These are phyloP conservation scores for Dothidotthia symphoricarpi DNA, from an alignment of 2,329 filamentous ascomycete species.

Conservation along the genomic window DNA sequence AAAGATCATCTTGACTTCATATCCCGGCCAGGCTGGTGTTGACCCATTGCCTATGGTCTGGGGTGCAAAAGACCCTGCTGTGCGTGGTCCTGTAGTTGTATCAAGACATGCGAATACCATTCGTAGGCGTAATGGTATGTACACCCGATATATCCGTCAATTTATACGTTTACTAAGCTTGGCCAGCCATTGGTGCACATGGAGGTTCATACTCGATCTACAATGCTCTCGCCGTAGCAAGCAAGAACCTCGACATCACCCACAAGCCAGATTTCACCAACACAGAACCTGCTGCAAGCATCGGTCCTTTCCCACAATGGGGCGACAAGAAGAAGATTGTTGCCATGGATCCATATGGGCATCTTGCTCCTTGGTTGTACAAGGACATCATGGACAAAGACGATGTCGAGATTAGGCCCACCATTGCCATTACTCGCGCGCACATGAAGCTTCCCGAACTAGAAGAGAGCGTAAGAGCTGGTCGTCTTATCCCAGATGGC, in stretches of 20 bases:
- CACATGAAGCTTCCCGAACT: constrained; percentile 98
- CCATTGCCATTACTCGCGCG: constrained; percentile 86
- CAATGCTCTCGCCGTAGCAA: constrained; percentile 87
- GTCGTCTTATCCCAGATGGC: constrained; percentile 75
- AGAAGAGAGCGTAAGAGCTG: constrained; percentile 78
- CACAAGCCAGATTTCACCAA: constrained; percentile 79
- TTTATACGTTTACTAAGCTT: constrained; percentile 12
- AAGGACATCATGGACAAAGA: constrained; percentile 75
- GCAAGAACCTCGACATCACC: constrained; percentile 79
- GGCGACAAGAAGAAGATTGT: constrained; percentile 89
- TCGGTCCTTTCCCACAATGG: constrained; percentile 90
- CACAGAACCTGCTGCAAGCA: constrained; percentile 85
- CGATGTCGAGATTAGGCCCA: constrained; percentile 81
- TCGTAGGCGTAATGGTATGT: constrained; percentile 71
- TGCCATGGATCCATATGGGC: constrained; percentile 93
- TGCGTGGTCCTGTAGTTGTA: constrained; percentile 85
- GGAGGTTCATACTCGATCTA: constrained; percentile 96
- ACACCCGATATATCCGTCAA: not conserved
- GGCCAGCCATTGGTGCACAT: constrained; percentile 62
- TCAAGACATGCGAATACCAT: constrained; percentile 74
- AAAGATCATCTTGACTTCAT: constrained; percentile 73
- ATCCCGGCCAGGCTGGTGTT: constrained; percentile 91
- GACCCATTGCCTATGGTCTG: constrained; percentile 86
- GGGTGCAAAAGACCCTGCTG: constrained; percentile 72
- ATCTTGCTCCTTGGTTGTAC: constrained; percentile 80